phyloP scores from a whole-genome alignment of 225 moss, liverwort and hornwort genomes.

The Ulota crispa region DNA sequence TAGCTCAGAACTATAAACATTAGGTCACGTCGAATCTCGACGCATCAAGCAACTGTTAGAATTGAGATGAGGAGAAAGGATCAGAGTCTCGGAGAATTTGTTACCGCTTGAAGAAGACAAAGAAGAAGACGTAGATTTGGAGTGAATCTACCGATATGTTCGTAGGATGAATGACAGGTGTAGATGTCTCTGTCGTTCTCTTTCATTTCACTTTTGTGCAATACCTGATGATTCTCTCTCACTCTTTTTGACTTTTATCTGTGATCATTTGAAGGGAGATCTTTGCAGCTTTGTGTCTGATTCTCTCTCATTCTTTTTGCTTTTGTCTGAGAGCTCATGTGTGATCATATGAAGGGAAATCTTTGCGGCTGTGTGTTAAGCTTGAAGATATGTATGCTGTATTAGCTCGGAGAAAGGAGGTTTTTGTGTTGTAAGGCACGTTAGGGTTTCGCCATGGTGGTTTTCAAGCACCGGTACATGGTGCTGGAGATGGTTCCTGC shows the following conservation, averaged over 20 bases:
- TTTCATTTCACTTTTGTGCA: too few relatives aligned
- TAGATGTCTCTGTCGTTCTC: not conserved
- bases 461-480: slow-evolving; percentile 73
- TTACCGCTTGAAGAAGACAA: not conserved
- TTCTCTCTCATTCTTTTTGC: not conserved
- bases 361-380: not conserved
- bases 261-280: not conserved
- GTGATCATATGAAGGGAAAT: not conserved
- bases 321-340: not conserved
- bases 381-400: too few relatives aligned
- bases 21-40: not conserved
- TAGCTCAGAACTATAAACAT: not conserved
- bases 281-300: not conserved
- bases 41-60: not conserved
- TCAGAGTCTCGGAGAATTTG: not conserved
- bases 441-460: slow-evolving; percentile 48
- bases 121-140: not conserved
- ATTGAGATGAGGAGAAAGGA: not conserved
- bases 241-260: not conserved
- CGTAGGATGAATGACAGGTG: not conserved
- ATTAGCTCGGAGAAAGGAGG: not conserved
- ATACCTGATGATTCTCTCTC: not conserved
- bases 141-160: too few relatives aligned
- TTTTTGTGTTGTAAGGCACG: not conserved
- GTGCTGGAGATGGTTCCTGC: slow-evolving; percentile 69